Conservation (phyloP, 192 early-diverging fungal species). For the Chytriomyces confervae region DNA sequence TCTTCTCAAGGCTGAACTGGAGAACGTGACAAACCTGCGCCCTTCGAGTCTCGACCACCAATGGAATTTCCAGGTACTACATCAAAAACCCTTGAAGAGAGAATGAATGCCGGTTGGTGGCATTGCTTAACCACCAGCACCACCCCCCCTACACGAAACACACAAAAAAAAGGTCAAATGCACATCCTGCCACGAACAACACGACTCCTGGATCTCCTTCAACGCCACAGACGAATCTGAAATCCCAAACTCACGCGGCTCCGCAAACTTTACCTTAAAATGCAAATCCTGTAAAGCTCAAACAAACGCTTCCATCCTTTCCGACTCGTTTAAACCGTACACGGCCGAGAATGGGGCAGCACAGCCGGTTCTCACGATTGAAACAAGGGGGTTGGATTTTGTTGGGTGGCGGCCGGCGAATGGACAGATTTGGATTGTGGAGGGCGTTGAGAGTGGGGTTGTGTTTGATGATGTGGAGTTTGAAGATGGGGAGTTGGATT, state of each 20-base stretch:
- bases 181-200: slow-evolving; percentile 78
- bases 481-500: slow-evolving; percentile 69
- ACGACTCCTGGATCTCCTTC: slow-evolving; percentile 70
- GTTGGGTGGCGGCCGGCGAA: slow-evolving; percentile 75
- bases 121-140: background rate
- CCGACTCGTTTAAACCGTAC: slow-evolving; percentile 57
- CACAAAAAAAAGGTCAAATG: slow-evolving; percentile 65
- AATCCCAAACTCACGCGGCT: slow-evolving; percentile 74
- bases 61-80: slow-evolving; percentile 59
- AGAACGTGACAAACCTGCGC: slow-evolving; percentile 77
- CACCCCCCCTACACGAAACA: background rate
- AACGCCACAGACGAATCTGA: slow-evolving; percentile 66
- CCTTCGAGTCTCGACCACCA: slow-evolving; percentile 69
- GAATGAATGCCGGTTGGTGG: too few species aligned
- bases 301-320: slow-evolving; percentile 33
- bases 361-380: slow-evolving; percentile 69
- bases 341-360: slow-evolving; percentile 64
- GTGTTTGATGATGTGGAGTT: slow-evolving; percentile 82
- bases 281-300: slow-evolving; percentile 52
- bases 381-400: slow-evolving; percentile 84
- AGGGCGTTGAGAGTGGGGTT: slow-evolving; percentile 72
- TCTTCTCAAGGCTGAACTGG: slow-evolving; percentile 72
- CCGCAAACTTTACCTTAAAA: slow-evolving; percentile 85
- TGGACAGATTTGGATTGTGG: slow-evolving; percentile 62
- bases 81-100: background rate